Base-by-base conservation (phyloP, 2,329 filamentous ascomycete genomes). In the Stagonosporopsis vannaccii region DNA sequence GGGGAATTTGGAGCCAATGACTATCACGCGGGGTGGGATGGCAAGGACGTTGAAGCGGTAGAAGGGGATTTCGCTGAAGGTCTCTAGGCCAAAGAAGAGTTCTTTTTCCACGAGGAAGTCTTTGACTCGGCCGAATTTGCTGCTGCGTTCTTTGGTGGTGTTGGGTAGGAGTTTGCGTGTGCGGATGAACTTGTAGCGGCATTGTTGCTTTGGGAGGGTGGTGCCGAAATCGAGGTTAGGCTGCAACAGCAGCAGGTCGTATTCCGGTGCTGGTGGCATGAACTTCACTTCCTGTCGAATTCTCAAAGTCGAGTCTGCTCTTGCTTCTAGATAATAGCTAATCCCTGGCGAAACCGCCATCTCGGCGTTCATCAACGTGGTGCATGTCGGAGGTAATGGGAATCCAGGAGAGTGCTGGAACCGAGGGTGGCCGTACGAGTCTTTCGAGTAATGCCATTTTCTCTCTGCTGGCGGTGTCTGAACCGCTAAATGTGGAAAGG, bases 361-460 rank as follows among this genome's bases (percentile, higher is more conserved):
- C 3, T 42, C 47, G 19, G 42, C 23, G 19, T 51, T 56, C 36
- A 36, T 51, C 19, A 51, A 47, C 1, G 47, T 44, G 20, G 52
- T 44, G 17, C 53, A 65, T 22, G 55, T 69, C 6, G 67, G 62
- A 9, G 67, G 65, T 5, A 68, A 35, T 13, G 28, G 35, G 20
- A 67, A 67, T 1, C 65, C 67, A 7, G 65, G 63, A 12, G 63
- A 65, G 26, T 70, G 67, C 33, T 70, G 68, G 17, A 71, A 68
- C 9, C 60, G 60, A 28, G 62, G 61, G 28, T 68, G 65, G 25
- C 67, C 60, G 40, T 52, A 61, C 6, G 59, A 57, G 30, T 69
- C 66, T 13, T 62, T 45, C 2, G 58, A 55, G 9, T 67, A 54
- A 23, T 60, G 56, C 61, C 58, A 65, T 12, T 43, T 26, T 40